Percentiles rank a stretch among this genome's conserved stretches.
phyloP scores from a whole-genome alignment of 768 basidiomycete species.

The Mycena crocata region DNA sequence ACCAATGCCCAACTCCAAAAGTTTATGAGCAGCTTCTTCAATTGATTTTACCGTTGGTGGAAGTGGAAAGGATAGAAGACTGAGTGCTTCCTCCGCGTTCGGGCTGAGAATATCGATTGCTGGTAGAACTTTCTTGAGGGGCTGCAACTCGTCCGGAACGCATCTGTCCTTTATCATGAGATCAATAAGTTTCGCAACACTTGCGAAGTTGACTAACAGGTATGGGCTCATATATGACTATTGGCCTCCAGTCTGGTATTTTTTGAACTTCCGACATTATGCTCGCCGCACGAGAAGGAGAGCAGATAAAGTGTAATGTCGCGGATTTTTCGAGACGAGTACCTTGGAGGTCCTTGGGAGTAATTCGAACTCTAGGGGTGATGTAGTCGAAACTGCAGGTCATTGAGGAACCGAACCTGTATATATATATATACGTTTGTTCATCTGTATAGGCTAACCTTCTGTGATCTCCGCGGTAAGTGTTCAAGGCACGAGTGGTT shows the following conservation, averaged over 20 bases:
- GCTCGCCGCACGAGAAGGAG: constrained; percentile 73
- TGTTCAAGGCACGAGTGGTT: constrained; percentile 83
- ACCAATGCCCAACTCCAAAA: constrained; percentile 73
- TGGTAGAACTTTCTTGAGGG: constrained; percentile 69
- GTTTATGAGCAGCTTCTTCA: constrained; percentile 72
- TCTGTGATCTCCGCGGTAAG: constrained; percentile 79
- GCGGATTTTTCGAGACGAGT: constrained; percentile 64
- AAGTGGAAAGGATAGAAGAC: constrained; percentile 66
- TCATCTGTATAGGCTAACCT: constrained; percentile 65
- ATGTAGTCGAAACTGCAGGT: constrained; percentile 78
- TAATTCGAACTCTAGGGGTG: constrained; percentile 76
- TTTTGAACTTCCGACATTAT: constrained; percentile 74
- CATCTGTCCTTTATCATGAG: constrained; percentile 70
- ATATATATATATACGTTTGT: no score
- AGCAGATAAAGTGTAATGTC: constrained; percentile 87
- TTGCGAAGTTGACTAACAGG: constrained; percentile 63
- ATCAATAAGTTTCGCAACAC: background rate
- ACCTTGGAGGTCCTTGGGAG: constrained; percentile 72
- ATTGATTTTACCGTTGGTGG: constrained; percentile 64
- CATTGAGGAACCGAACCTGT: constrained; percentile 7
- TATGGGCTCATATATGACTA: constrained; percentile 86
- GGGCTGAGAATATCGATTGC: constrained; percentile 76
- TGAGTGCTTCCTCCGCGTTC: constrained; percentile 87
- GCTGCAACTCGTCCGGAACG: constrained; percentile 80
- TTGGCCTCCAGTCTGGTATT: constrained; percentile 70